A percentile compares a stretch with the other conserved stretches of the same genome.
Evolutionary conservation across 306 rosid species (phyloP).

Genomic region (Biancaea sappan): DNA sequence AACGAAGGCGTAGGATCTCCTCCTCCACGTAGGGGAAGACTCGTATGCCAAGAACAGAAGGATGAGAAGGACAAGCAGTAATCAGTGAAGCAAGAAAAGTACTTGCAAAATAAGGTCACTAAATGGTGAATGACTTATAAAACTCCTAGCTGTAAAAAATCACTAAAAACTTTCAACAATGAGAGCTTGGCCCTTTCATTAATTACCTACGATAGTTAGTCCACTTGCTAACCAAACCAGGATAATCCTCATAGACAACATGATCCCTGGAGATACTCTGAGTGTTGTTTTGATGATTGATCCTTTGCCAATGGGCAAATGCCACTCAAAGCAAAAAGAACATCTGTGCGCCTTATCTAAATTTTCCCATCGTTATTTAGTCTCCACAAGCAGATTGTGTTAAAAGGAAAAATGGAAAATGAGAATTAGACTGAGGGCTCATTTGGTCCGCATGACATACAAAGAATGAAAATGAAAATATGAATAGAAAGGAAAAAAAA

Average conservation of each 20-base stretch:
- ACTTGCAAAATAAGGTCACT: slow-evolving; percentile 10
- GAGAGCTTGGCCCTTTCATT: slow-evolving; percentile 27
- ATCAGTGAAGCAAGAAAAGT: slow-evolving; percentile 11
- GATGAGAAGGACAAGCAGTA: slow-evolving; percentile 26
- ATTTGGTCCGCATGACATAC: no score
- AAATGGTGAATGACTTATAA: background rate
- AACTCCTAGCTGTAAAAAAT: slow-evolving; percentile 31
- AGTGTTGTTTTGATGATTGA: slow-evolving; percentile 83
- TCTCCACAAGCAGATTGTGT: slow-evolving; percentile 33
- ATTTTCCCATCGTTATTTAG: slow-evolving; percentile 38
- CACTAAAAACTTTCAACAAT: slow-evolving; percentile 31
- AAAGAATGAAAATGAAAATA: no score
- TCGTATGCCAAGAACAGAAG: no score
- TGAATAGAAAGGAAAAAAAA: no score
- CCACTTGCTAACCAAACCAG: slow-evolving; percentile 99
- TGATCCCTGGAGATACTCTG: slow-evolving; percentile 97
- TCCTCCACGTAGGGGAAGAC: no score
- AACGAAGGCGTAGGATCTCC: no score
- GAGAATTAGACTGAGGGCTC: slow-evolving; percentile 31
- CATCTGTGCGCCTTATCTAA: slow-evolving; percentile 92
- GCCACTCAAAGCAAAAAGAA: slow-evolving; percentile 99
- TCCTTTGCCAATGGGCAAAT: slow-evolving; percentile 94
- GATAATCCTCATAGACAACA: slow-evolving; percentile 94
- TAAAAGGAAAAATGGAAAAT: slow-evolving; percentile 21
- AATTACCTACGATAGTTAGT: slow-evolving; percentile 96